Evolutionary conservation across 441 rosid species (phyloP).

Genomic region (Raphanus hybrid): DNA sequence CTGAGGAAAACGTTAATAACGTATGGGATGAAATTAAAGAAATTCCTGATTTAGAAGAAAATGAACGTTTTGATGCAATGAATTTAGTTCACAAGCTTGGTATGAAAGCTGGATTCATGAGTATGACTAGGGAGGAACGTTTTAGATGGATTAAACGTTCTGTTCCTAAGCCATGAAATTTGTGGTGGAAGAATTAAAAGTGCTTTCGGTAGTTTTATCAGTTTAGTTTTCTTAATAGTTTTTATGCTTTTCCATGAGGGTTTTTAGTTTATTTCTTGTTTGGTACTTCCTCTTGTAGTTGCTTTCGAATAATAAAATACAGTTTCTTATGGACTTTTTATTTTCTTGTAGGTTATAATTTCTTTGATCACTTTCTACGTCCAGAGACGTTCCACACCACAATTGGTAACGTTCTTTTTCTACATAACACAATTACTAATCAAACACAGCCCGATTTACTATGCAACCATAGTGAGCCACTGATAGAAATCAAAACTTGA

Average conservation of each 20-base stretch:
- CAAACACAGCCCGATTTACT: background rate
- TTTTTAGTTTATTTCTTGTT: background rate
- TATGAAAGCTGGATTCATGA: constrained; percentile 1
- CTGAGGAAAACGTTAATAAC: background rate
- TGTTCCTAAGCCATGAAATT: background rate
- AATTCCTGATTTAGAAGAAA: background rate
- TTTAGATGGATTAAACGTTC: background rate
- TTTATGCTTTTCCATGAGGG: background rate
- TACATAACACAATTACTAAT: too few relatives aligned
- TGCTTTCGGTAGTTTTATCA: background rate
- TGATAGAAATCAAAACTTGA: background rate
- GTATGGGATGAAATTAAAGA: background rate
- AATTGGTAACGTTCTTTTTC: background rate
- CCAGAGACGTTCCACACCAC: background rate
- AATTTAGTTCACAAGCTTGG: background rate
- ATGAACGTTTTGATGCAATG: background rate
- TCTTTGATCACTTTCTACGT: background rate
- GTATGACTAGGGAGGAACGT: background rate
- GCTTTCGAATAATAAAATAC: background rate
- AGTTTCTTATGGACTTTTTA: background rate
- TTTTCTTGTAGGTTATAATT: background rate
- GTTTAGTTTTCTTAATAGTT: background rate
- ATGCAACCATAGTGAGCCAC: background rate
- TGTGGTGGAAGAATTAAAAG: background rate
- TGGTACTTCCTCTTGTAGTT: background rate